Percentiles rank a stretch among this genome's conserved stretches.
Evolutionary conservation across 2,329 filamentous ascomycete genomes (phyloP).

Genomic region (Trichoderma lentiforme): DNA sequence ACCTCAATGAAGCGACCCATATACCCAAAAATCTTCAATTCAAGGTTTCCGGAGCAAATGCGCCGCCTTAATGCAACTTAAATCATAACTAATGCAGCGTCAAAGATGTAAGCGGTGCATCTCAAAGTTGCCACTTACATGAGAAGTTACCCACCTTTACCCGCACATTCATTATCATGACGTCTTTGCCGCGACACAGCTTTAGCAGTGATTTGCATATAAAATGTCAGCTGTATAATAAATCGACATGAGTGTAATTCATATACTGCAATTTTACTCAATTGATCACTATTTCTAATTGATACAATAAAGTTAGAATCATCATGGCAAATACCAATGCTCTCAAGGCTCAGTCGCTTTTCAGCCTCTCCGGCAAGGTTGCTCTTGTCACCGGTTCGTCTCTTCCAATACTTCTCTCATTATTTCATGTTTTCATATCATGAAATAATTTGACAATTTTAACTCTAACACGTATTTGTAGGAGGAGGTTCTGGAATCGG

Average conservation of each 20-base stretch:
- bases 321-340: background rate
- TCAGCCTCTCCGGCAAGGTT: constrained; percentile 42
- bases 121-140: background rate
- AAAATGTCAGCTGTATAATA: background rate
- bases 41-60: background rate
- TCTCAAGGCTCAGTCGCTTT: constrained; percentile 35
- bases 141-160: background rate
- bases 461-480: constrained; percentile 18
- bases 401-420: background rate
- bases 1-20: no score
- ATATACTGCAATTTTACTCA: background rate
- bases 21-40: background rate
- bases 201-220: background rate
- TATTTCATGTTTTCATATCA: background rate
- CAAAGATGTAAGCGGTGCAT: background rate
- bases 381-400: constrained; percentile 44
- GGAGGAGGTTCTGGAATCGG: constrained; percentile 62
- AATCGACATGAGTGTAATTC: background rate
- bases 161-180: background rate
- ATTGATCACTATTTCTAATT: background rate
- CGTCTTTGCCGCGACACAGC: background rate
- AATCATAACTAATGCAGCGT: background rate
- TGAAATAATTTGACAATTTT: background rate
- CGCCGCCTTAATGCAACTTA: background rate
- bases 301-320: background rate